Evolutionary conservation across 176 grass and related monocot species (phyloP).

Genomic region (Hordeum marinum): DNA sequence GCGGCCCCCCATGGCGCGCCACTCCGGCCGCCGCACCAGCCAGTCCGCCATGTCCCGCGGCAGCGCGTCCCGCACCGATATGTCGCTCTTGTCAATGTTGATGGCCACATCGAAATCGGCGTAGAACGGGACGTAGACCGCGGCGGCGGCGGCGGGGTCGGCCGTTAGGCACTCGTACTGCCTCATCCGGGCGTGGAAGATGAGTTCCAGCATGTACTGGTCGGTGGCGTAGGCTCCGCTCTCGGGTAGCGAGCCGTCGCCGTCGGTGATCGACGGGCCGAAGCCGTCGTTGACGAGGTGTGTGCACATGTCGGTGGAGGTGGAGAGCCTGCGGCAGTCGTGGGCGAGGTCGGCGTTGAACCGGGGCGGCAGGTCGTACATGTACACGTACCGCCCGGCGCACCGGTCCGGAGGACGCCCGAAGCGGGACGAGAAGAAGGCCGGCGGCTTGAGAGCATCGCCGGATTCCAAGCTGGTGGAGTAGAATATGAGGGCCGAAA

Average conservation of each 20-base stretch:
- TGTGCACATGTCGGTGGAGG: slow-evolving; percentile 43
- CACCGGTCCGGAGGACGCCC: background rate
- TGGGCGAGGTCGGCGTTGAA: slow-evolving; percentile 31
- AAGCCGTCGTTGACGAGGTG: slow-evolving; percentile 43
- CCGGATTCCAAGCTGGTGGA: background rate
- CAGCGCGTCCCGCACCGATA: no score
- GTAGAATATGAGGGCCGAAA: background rate
- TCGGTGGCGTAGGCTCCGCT: slow-evolving; percentile 21
- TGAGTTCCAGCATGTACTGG: slow-evolving; percentile 45
- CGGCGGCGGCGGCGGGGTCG: slow-evolving; percentile 10
- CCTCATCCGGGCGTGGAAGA: slow-evolving; percentile 67
- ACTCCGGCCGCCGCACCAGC: background rate
- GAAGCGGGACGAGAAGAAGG: background rate
- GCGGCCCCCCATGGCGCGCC: slow-evolving; percentile 37
- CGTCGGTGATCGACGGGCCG: slow-evolving; percentile 12
- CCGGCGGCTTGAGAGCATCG: background rate
- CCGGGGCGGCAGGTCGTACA: background rate
- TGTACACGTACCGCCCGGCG: background rate
- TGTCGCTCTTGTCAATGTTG: background rate
- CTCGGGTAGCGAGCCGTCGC: background rate
- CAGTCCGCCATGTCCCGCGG: no score
- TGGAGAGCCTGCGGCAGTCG: slow-evolving; percentile 19
- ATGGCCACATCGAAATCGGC: slow-evolving; percentile 53
- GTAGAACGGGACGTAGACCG: slow-evolving; percentile 71
- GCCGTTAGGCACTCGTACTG: slow-evolving; percentile 59